These are phyloP conservation scores for Pneumocystis canis DNA, from an alignment of 1,139 yeast species.

Conservation along the genomic window DNA sequence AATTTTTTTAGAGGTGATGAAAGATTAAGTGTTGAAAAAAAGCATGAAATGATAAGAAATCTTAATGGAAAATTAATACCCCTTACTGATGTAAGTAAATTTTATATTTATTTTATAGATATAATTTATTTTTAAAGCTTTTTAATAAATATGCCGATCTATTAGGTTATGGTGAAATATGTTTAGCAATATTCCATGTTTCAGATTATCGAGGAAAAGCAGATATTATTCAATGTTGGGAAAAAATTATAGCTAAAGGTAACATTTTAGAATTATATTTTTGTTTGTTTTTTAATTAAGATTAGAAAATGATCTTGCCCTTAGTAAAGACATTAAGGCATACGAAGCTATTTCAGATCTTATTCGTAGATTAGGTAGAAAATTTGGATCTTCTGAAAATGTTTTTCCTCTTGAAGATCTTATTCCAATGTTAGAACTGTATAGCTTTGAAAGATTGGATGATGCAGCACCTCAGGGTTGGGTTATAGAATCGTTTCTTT, in stretches of 20 bases:
- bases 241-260: constrained; percentile 20
- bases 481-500: constrained; percentile 53
- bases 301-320: constrained; percentile 24
- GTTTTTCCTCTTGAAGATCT: constrained; percentile 70
- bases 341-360: constrained; percentile 27
- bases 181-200: constrained; percentile 61
- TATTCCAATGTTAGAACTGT: constrained; percentile 38
- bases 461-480: constrained; percentile 37
- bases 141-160: constrained; percentile 83
- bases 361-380: constrained; percentile 36
- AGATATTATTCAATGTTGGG: constrained; percentile 28
- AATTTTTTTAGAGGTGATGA: constrained; percentile 32
- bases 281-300: constrained; percentile 21
- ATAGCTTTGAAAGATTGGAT: constrained; percentile 26
- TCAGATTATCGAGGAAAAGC: constrained; percentile 39
- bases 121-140: background rate
- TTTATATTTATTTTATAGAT: background rate
- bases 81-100: constrained; percentile 43
- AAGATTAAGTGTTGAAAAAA: constrained; percentile 34
- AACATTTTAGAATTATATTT: constrained; percentile 13
- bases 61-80: constrained; percentile 53
- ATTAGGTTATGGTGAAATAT: constrained; percentile 69
- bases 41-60: constrained; percentile 35
- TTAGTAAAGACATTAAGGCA: constrained; percentile 21
- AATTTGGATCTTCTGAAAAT: constrained; percentile 43